Evolutionary conservation across 768 basidiomycete species (phyloP).

Genomic region (Boletus tomentosulus): DNA sequence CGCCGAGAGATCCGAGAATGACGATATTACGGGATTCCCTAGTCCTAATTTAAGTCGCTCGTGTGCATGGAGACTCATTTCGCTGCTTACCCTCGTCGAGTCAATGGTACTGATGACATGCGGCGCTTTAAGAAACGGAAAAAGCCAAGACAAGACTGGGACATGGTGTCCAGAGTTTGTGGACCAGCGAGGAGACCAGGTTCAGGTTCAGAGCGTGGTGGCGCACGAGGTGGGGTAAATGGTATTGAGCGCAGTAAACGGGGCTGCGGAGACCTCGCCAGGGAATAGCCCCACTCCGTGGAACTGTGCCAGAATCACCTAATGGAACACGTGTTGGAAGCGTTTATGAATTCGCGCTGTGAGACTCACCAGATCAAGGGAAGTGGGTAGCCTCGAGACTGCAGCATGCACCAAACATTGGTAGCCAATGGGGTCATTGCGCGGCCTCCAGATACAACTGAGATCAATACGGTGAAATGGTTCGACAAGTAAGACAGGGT

Average conservation of each 20-base stretch:
- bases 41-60: not conserved
- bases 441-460: not conserved
- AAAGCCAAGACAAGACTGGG: not conserved
- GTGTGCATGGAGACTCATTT: not conserved
- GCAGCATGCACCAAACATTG: not conserved
- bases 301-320: not conserved
- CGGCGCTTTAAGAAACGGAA: not conserved
- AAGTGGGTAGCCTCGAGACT: slow-evolving; percentile 9
- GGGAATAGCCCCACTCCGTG: not conserved
- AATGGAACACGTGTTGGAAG: slow-evolving; percentile 5
- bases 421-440: not conserved
- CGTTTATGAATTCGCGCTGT: not conserved
- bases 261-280: not conserved
- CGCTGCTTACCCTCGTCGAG: slow-evolving; percentile 8
- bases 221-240: not conserved
- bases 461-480: too few relatives aligned
- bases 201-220: not conserved
- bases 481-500: not conserved
- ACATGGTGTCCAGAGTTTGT: not conserved
- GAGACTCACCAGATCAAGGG: not conserved
- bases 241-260: not conserved
- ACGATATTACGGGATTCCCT: slow-evolving; percentile 13
- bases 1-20: slow-evolving; percentile 26
- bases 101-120: not conserved
- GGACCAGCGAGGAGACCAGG: not conserved